phyloP scores from a whole-genome alignment of 768 basidiomycete genomes.

The Podaxis pistillaris region DNA sequence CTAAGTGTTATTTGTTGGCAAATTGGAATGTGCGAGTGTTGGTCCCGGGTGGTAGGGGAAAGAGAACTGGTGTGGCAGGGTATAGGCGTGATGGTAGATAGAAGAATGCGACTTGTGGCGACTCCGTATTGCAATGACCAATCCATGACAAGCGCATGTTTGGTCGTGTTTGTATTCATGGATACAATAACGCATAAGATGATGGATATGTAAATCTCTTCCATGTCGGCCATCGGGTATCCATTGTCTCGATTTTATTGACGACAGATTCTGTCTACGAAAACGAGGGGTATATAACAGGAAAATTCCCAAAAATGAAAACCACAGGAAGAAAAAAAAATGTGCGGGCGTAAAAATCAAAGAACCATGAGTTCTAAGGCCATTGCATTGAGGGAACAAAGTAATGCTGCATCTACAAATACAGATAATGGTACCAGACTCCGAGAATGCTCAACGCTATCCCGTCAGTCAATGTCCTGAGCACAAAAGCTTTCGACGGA shows the following conservation, averaged over 20 bases:
- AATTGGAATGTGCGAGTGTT: neutral
- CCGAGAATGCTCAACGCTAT: slow-evolving; percentile 4
- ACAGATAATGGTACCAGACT: slow-evolving; percentile 10
- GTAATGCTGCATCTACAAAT: slow-evolving; percentile 16
- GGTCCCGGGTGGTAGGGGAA: neutral
- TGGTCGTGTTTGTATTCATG: neutral
- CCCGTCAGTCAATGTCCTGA: slow-evolving; percentile 3
- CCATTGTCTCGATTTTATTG: slow-evolving; percentile 3
- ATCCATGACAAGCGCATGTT: slow-evolving; percentile 1
- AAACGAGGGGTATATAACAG: no score
- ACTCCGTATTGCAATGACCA: neutral
- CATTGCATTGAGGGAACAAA: slow-evolving; percentile 11
- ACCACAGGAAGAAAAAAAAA: neutral
- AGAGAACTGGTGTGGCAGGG: neutral
- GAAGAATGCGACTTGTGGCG: neutral
- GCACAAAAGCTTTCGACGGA: neutral
- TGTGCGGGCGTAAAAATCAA: neutral
- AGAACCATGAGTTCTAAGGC: slow-evolving; percentile 5
- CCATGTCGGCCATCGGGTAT: neutral
- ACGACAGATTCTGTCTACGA: neutral
- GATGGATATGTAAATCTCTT: neutral
- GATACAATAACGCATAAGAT: neutral
- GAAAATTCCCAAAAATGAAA: neutral
- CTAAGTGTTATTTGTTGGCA: neutral
- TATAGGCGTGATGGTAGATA: slow-evolving; percentile 3